Base-by-base conservation (phyloP, 192 early-diverging fungal species). In the Radiomyces spectabilis region DNA sequence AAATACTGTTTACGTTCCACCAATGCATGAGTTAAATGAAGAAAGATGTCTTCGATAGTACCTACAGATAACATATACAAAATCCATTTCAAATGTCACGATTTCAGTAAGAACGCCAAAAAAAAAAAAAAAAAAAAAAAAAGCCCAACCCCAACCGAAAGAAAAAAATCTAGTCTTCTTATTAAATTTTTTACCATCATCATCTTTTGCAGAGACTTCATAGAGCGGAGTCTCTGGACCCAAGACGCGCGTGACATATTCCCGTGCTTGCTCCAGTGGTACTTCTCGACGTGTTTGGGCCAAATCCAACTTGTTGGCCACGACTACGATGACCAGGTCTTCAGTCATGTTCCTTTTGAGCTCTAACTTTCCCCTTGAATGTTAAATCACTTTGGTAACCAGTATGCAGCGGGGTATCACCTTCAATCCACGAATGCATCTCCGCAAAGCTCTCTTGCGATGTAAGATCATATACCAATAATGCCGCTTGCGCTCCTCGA, bases 391-490 rank as follows among this genome's bases (percentile, higher is more conserved):
- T n/a, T n/a, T n/a, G n/a, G n/a, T n/a, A n/a, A n/a, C n/a, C n/a
- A n/a, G n/a, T n/a, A n/a, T n/a, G n/a, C n/a, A n/a, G n/a, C n/a
- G n/a, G n/a, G n/a, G 15, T 48, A 26, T 53, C 41, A 64, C 63
- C 66, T 50, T 80, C 75, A 24, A 87, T 73, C 85, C 85, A 87
- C 25, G 81, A 76, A 34, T 76, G 75, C 53, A 87, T 71, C 41
- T 85, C 81, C 57, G 63, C 57, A 53, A 87, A 87, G 41, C 81
- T 84, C 34, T 83, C 75, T 50, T 83, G 76, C 65, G 71, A 83
- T 24, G 85, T 85, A 32, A 87, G 78, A 59, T 87, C 85, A 51
- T 85, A 87, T 42, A 87, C 85, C 16, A 87, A 59, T 37, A 87
- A 72, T 10, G 81, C 83, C 10, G 85, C 85, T 34, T 85, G 78